Percentiles rank a stretch among this genome's conserved stretches.
These are phyloP conservation scores for Heterobasidion irregulare DNA, from an alignment of 1,284 basidiomycete genomes.

Conservation along the genomic window DNA sequence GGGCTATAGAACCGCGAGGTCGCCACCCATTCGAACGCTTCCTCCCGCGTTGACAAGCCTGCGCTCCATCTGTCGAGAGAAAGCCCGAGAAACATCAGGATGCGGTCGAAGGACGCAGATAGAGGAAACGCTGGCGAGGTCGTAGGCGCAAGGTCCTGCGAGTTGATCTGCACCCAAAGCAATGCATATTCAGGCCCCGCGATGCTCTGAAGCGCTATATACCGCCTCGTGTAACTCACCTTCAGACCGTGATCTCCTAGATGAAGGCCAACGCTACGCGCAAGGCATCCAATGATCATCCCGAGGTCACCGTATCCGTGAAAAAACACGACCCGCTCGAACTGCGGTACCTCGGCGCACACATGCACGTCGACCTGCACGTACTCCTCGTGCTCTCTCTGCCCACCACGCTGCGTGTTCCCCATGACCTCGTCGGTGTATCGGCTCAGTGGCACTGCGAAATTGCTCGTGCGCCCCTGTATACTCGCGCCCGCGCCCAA, in stretches of 20 bases:
- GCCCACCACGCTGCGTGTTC: too few species aligned
- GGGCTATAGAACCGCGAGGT: conserved; percentile 45
- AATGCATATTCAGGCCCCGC: neutral
- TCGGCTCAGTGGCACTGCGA: conserved; percentile 36
- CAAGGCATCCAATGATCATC: conserved; percentile 54
- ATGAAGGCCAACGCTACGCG: conserved; percentile 38
- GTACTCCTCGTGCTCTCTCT: conserved; percentile 18
- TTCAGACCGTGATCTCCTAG: conserved; percentile 48
- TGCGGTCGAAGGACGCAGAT: conserved; percentile 31
- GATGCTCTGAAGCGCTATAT: neutral
- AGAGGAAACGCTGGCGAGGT: conserved; percentile 26
- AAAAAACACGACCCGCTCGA: conserved; percentile 41
- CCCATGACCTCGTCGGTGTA: conserved; percentile 1
- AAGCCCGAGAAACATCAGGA: conserved; percentile 48
- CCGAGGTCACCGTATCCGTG: conserved; percentile 61
- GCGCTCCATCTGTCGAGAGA: conserved; percentile 38
- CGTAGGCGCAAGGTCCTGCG: conserved; percentile 30
- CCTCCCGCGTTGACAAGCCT: conserved; percentile 45
- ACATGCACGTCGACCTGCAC: conserved; percentile 56
- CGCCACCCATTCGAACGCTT: conserved; percentile 49
- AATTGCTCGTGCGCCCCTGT: conserved; percentile 45
- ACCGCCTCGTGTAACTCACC: conserved; percentile 24
- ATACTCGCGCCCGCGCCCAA: conserved; percentile 43
- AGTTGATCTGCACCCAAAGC: conserved; percentile 2
- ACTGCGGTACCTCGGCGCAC: conserved; percentile 39